Evolutionary conservation across 768 basidiomycete species (phyloP).

Genomic region (Phylloporus arenicola): DNA sequence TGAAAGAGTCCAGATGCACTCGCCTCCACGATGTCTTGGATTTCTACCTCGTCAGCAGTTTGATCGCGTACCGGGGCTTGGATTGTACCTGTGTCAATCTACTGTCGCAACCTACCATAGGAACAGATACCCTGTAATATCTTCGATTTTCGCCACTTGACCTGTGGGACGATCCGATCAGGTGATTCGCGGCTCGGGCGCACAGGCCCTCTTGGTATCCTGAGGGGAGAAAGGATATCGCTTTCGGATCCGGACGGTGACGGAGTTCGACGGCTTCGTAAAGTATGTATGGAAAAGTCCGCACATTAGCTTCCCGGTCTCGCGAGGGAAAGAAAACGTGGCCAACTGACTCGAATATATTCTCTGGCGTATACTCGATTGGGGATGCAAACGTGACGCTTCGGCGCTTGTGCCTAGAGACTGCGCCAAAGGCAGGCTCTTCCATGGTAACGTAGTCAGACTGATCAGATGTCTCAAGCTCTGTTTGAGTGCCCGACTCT

Average conservation of each 20-base stretch:
- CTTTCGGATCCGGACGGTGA: constrained; percentile 5
- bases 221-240: constrained; percentile 16
- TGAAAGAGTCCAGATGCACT: constrained; percentile 6
- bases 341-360: constrained; percentile 11
- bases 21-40: constrained; percentile 42
- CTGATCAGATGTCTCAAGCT: not conserved
- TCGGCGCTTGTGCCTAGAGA: constrained; percentile 12
- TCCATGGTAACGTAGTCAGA: not conserved
- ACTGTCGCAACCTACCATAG: not conserved
- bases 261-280: constrained; percentile 1
- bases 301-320: not conserved
- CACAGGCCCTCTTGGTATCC: not conserved
- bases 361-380: constrained; percentile 10
- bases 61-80: constrained; percentile 1
- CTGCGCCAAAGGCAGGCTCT: not conserved
- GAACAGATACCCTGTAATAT: constrained; percentile 2
- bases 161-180: constrained; percentile 2
- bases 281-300: not conserved
- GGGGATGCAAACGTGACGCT: constrained; percentile 30
- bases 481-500: not conserved
- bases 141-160: constrained; percentile 2
- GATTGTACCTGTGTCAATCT: not conserved
- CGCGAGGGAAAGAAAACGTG: not conserved
- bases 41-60: constrained; percentile 9
- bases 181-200: not conserved